phyloP scores from a whole-genome alignment of 805 yeast genomes.

The Suhomyces faveliae region DNA sequence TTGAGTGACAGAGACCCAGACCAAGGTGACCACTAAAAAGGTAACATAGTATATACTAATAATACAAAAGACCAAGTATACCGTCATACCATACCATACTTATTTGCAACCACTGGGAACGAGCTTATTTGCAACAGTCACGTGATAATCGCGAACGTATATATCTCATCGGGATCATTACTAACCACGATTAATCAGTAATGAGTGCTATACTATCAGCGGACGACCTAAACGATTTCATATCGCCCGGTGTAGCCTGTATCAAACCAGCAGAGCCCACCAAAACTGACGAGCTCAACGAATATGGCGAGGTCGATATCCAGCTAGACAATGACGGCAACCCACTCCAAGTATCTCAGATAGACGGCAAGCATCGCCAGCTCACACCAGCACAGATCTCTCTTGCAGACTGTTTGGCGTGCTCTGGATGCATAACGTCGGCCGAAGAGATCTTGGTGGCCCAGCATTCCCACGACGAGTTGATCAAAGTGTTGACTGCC shows the following conservation, averaged over 20 bases:
- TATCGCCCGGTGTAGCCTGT: constrained; percentile 92
- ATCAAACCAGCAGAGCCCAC: constrained; percentile 68
- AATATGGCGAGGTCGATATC: constrained; percentile 47
- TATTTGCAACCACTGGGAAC: not conserved
- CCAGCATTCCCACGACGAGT: constrained; percentile 82
- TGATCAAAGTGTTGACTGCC: constrained; percentile 55
- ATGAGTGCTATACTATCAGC: constrained; percentile 91
- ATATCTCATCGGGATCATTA: not conserved
- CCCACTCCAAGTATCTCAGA: constrained; percentile 66
- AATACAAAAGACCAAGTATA: no score
- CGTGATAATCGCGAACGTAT: not conserved
- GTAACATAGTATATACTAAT: no score
- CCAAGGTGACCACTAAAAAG: not conserved
- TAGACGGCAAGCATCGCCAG: constrained; percentile 49
- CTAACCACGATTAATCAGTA: not conserved
- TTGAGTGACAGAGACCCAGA: not conserved
- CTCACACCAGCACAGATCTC: constrained; percentile 84
- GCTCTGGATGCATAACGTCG: constrained; percentile 95
- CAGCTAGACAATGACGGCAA: constrained; percentile 58
- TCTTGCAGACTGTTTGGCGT: constrained; percentile 90
- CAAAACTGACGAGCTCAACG: constrained; percentile 20
- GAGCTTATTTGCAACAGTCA: not conserved
- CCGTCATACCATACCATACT: no score
- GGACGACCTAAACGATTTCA: constrained; percentile 91
- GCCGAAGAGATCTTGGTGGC: constrained; percentile 94